phyloP scores from a whole-genome alignment of 768 basidiomycete genomes.

The Podaxis sp. region DNA sequence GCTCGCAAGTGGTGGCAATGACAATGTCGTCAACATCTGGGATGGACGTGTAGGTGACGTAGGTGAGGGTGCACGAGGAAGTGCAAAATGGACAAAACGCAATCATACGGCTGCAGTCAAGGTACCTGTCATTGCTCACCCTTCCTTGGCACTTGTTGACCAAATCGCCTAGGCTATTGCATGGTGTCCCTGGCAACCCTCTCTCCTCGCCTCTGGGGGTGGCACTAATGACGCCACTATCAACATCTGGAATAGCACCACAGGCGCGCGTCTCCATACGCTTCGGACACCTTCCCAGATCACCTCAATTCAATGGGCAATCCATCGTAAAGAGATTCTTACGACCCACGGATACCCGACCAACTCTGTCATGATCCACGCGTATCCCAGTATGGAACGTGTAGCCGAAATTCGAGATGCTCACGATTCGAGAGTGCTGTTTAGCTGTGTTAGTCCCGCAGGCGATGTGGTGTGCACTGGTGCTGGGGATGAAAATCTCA shows the following conservation, averaged over 20 bases:
- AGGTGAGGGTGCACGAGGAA: conserved; percentile 44
- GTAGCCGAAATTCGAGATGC: conserved; percentile 86
- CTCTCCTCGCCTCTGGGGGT: conserved; percentile 88
- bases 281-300: conserved; percentile 87
- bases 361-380: conserved; percentile 75
- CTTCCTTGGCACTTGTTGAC: background rate
- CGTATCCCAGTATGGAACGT: conserved; percentile 80
- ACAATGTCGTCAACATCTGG: conserved; percentile 98
- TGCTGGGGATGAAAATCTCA: conserved; percentile 93
- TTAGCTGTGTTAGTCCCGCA: conserved; percentile 78
- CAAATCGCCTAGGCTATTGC: conserved; percentile 68
- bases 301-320: conserved; percentile 85
- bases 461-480: conserved; percentile 92
- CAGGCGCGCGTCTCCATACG: conserved; percentile 87
- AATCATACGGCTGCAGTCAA: conserved; percentile 90
- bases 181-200: conserved; percentile 97
- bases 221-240: conserved; percentile 92
- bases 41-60: conserved; percentile 74
- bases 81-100: conserved; percentile 85
- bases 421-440: conserved; percentile 88
- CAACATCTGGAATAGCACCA: conserved; percentile 88
- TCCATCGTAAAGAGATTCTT: conserved; percentile 83
- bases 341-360: conserved; percentile 95
- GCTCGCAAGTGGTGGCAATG: conserved; percentile 93
- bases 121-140: conserved; percentile 26